phyloP scores from a whole-genome alignment of 345 rosid species.

The Sisymbrium altissimum region DNA sequence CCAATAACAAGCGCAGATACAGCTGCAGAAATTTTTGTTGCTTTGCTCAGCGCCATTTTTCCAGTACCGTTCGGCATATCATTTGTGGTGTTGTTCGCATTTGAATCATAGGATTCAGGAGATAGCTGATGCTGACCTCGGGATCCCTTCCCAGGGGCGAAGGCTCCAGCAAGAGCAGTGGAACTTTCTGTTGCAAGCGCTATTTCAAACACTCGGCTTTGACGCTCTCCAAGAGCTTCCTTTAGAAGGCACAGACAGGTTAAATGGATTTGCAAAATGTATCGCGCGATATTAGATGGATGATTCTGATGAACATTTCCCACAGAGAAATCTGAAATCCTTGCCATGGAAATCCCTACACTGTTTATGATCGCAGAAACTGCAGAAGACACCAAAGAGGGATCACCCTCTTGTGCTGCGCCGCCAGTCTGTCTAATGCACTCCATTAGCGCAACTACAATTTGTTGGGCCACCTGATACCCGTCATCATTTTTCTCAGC shows the following conservation, averaged over 20 bases:
- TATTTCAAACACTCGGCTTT: conserved; percentile 88
- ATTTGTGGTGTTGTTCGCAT: conserved; percentile 37
- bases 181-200: conserved; percentile 95
- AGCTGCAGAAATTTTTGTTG: conserved; percentile 68
- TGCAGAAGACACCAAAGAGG: conserved; percentile 86
- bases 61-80: conserved; percentile 49
- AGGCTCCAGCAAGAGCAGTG: conserved; percentile 62
- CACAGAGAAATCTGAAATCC: conserved; percentile 62
- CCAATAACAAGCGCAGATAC: conserved; percentile 84
- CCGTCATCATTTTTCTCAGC: conserved; percentile 70
- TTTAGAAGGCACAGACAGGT: conserved; percentile 74
- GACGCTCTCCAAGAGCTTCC: conserved; percentile 98
- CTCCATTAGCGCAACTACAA: conserved; percentile 66
- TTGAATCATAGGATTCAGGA: conserved; percentile 73
- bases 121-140: conserved; percentile 74
- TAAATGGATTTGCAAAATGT: conserved; percentile 75
- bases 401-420: conserved; percentile 99
- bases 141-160: conserved; percentile 72
- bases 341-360: conserved; percentile 61
- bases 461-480: conserved; percentile 80
- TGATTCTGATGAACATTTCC: conserved; percentile 49
- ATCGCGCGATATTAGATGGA: conserved; percentile 55
- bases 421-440: conserved; percentile 91
- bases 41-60: conserved; percentile 45
- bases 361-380: conserved; percentile 82